Conservation (phyloP, 148 eudicot species). For the Cornus florida region DNA sequence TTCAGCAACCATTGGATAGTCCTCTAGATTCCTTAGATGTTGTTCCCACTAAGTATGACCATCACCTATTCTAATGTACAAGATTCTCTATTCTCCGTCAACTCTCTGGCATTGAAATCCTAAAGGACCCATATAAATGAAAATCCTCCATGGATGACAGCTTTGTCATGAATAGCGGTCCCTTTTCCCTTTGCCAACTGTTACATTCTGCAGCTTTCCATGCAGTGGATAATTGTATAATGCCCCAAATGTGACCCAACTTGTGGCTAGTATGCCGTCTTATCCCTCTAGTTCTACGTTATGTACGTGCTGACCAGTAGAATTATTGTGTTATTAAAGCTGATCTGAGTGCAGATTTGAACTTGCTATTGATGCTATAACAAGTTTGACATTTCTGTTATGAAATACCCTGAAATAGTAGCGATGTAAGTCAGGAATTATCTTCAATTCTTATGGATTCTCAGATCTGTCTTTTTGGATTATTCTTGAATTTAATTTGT, state of each 20-base stretch:
- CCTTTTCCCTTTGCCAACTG: not conserved
- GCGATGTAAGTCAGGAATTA: not conserved
- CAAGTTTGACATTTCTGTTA: no score
- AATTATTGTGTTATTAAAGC: not conserved
- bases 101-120: not conserved
- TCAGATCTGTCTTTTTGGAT: not conserved
- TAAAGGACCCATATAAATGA: no score
- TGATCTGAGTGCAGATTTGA: not conserved
- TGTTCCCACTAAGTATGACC: not conserved
- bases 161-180: not conserved
- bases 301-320: not conserved
- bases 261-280: not conserved
- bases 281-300: not conserved
- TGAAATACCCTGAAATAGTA: not conserved
- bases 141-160: not conserved
- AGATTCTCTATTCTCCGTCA: not conserved
- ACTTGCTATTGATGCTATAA: not conserved
- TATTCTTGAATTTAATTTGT: no score
- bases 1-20: not conserved
- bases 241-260: not conserved
- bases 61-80: not conserved
- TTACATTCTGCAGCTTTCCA: not conserved
- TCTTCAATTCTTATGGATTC: not conserved
- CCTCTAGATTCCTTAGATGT: not conserved
- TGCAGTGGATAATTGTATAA: not conserved